Evolutionary conservation across 768 basidiomycete genomes (phyloP).

Genomic region (Krasilnikovozyma curviuscula): DNA sequence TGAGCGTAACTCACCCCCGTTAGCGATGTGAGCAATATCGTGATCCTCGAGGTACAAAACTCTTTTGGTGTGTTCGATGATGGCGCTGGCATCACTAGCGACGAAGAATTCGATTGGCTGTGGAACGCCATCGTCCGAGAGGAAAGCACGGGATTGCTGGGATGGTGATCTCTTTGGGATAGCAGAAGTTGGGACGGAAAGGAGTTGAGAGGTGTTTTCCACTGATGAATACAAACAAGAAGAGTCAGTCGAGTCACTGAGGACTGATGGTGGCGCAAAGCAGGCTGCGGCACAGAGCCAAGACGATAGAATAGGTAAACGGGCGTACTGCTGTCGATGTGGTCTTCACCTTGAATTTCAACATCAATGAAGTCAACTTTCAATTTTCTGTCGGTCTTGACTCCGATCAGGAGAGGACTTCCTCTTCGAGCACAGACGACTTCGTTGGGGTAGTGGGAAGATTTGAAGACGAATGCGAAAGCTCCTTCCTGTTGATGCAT

Average conservation of each 20-base stretch:
- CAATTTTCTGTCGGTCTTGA: slow-evolving; percentile 98
- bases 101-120: slow-evolving; percentile 99
- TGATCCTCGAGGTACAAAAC: slow-evolving; percentile 98
- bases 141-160: slow-evolving; percentile 93
- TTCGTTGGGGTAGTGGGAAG: slow-evolving; percentile 81
- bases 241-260: too few relatives aligned
- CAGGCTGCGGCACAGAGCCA: not conserved
- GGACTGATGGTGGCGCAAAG: too few relatives aligned
- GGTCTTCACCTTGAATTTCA: slow-evolving; percentile 41
- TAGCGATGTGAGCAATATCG: slow-evolving; percentile 91
- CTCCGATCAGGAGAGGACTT: slow-evolving; percentile 87
- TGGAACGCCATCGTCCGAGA: slow-evolving; percentile 93
- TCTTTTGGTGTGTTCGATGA: slow-evolving; percentile 96
- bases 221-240: too few relatives aligned
- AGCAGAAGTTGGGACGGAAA: slow-evolving; percentile 31
- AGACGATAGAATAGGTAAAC: not conserved
- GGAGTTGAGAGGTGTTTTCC: slow-evolving; percentile 45
- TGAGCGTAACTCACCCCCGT: slow-evolving; percentile 35
- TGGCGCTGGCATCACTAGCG: slow-evolving; percentile 87
- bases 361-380: slow-evolving; percentile 99
- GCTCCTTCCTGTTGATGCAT: slow-evolving; percentile 61
- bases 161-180: slow-evolving; percentile 45
- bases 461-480: slow-evolving; percentile 99
- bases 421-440: slow-evolving; percentile 91
- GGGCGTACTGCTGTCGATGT: too few relatives aligned